These are phyloP conservation scores for Coemansia pectinata DNA, from an alignment of 192 early-diverging fungal species.

Conservation along the genomic window DNA sequence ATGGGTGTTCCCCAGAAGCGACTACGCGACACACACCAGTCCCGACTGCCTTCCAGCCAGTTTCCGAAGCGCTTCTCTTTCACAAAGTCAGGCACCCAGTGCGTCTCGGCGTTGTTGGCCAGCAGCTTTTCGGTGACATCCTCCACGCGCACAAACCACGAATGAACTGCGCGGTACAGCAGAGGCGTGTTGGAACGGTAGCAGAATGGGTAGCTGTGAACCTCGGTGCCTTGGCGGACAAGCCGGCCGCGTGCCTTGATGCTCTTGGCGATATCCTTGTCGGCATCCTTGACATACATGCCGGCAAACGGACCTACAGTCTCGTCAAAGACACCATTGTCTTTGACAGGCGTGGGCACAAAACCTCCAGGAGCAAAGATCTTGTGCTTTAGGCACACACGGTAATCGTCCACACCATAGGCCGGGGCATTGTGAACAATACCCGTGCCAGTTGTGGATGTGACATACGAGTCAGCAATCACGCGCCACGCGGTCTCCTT, in stretches of 20 bases:
- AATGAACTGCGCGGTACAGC: conserved; percentile 94
- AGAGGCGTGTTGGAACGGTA: conserved; percentile 97
- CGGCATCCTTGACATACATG: conserved; percentile 93
- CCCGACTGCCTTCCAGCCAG: conserved; percentile 94
- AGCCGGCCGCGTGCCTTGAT: conserved; percentile 80
- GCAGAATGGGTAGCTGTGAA: conserved; percentile 97
- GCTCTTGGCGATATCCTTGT: conserved; percentile 93
- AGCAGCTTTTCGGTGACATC: conserved; percentile 83
- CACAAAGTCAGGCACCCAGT: conserved; percentile 96
- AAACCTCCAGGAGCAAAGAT: conserved; percentile 82
- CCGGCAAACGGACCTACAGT: conserved; percentile 79
- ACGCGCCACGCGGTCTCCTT: conserved; percentile 83
- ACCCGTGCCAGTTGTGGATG: conserved; percentile 92
- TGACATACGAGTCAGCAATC: conserved; percentile 89
- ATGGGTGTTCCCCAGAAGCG: conserved; percentile 99
- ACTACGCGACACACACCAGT: conserved; percentile 98
- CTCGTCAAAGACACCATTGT: conserved; percentile 76
- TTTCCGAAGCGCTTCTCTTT: conserved; percentile 97
- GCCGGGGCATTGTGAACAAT: conserved; percentile 97
- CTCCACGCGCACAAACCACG: conserved; percentile 95
- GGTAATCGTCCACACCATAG: conserved; percentile 99
- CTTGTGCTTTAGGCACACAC: conserved; percentile 79
- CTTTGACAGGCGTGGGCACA: conserved; percentile 90
- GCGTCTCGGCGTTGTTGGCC: conserved; percentile 80
- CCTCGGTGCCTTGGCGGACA: conserved; percentile 87